Evolutionary conservation across 2,329 filamentous ascomycete species (phyloP).

Genomic region (Chrysoporthe austroafricana): DNA sequence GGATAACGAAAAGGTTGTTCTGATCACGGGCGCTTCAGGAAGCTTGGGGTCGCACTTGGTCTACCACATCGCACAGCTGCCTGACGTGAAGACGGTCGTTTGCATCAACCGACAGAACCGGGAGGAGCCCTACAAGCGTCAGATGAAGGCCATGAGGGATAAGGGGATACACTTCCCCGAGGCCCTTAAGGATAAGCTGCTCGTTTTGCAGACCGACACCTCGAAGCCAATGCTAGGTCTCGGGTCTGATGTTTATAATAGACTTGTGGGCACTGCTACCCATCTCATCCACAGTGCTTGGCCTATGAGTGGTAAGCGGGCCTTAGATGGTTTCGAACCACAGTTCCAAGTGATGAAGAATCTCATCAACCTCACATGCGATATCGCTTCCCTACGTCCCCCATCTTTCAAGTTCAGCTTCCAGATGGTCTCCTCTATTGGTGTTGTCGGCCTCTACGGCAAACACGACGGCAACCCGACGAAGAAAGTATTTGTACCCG

Average conservation of each 20-base stretch:
- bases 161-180: constrained; percentile 13
- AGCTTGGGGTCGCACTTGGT: not conserved
- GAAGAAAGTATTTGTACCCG: constrained; percentile 41
- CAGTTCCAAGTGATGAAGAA: constrained; percentile 1
- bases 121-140: not conserved
- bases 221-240: not conserved
- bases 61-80: not conserved
- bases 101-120: not conserved
- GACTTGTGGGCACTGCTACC: not conserved
- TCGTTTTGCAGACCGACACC: not conserved
- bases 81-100: not conserved
- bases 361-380: not conserved
- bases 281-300: constrained; percentile 5
- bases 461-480: constrained; percentile 24
- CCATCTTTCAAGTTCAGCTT: constrained; percentile 35
- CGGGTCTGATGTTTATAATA: not conserved
- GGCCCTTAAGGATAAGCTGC: constrained; percentile 5
- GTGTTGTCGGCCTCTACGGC: constrained; percentile 40
- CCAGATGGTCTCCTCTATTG: constrained; percentile 49
- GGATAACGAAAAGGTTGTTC: not conserved
- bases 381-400: too few relatives aligned
- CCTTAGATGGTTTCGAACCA: not conserved
- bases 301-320: constrained; percentile 3
- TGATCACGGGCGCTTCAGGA: not conserved
- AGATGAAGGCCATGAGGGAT: constrained; percentile 9